phyloP scores from a whole-genome alignment of 2,329 filamentous ascomycete species.

The Xylaria sp. region DNA sequence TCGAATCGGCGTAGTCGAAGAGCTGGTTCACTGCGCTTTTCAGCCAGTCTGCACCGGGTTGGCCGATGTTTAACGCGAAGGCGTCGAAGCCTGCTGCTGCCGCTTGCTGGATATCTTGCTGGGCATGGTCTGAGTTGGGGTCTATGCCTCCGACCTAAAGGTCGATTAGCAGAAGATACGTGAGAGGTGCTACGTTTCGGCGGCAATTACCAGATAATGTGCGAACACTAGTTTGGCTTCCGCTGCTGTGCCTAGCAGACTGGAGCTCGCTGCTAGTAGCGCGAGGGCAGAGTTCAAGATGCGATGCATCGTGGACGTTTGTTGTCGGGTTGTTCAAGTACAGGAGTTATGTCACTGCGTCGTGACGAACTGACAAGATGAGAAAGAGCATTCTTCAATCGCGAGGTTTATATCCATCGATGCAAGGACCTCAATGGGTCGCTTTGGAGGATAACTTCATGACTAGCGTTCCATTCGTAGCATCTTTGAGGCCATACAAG shows the following conservation, averaged over 20 bases:
- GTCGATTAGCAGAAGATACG: background rate
- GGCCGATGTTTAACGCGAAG: slow-evolving; percentile 51
- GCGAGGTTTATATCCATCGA: slow-evolving; percentile 2
- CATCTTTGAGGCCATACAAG: background rate
- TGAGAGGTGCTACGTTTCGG: background rate
- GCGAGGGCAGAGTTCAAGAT: slow-evolving; percentile 36
- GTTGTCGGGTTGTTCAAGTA: background rate
- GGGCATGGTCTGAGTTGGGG: slow-evolving; percentile 40
- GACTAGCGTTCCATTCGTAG: slow-evolving; percentile 3
- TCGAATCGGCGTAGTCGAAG: slow-evolving; percentile 46
- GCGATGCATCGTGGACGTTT: slow-evolving; percentile 18
- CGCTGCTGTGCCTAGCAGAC: slow-evolving; percentile 38
- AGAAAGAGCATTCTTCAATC: background rate
- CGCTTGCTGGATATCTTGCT: slow-evolving; percentile 48
- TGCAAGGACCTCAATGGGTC: background rate
- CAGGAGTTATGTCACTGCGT: background rate
- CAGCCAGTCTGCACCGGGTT: slow-evolving; percentile 43
- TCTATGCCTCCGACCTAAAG: slow-evolving; percentile 34
- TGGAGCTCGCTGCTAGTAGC: slow-evolving; percentile 35
- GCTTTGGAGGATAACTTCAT: too few species aligned
- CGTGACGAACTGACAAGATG: background rate
- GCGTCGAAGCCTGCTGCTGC: slow-evolving; percentile 46
- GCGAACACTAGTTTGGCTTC: slow-evolving; percentile 45
- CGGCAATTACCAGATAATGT: slow-evolving; percentile 43
- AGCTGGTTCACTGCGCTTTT: slow-evolving; percentile 44